These are phyloP conservation scores for Mycosphaerella sp. DNA, from an alignment of 2,329 filamentous ascomycete genomes.

Conservation along the genomic window DNA sequence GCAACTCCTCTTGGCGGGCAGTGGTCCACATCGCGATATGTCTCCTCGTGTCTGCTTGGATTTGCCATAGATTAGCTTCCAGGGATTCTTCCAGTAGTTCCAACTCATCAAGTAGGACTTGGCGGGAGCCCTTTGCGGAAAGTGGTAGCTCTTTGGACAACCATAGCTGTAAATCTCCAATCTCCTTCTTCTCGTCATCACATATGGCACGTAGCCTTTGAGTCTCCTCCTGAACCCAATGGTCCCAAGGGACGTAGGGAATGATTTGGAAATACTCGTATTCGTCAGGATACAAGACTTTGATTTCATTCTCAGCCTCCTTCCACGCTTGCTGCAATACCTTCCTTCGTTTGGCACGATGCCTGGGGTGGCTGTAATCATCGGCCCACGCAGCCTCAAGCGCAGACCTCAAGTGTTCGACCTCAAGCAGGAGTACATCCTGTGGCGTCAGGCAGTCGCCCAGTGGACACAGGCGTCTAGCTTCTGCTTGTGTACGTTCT, in stretches of 20 bases:
- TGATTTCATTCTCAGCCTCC: background rate
- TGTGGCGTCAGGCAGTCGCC: background rate
- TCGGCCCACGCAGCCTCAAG: background rate
- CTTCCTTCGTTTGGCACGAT: background rate
- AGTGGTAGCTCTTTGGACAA: background rate
- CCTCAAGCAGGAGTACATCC: background rate
- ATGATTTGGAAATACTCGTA: background rate
- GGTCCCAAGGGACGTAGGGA: background rate
- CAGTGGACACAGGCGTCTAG: background rate
- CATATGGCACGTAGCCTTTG: background rate
- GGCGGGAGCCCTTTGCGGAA: background rate
- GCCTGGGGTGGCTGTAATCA: background rate
- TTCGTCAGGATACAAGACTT: background rate
- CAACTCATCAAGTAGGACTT: background rate
- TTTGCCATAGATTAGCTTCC: background rate
- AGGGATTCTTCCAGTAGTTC: background rate
- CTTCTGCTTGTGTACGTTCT: background rate
- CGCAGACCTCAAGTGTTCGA: background rate
- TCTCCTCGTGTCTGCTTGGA: background rate
- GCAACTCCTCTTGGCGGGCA: background rate
- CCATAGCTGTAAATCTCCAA: background rate
- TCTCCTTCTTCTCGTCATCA: background rate
- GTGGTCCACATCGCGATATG: background rate
- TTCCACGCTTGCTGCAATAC: background rate
- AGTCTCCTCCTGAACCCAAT: background rate